Percentiles rank a stretch among this genome's conserved stretches.
These are phyloP conservation scores for Cnidoscolus chayamansa DNA, from an alignment of 441 rosid genomes.

Conservation along the genomic window DNA sequence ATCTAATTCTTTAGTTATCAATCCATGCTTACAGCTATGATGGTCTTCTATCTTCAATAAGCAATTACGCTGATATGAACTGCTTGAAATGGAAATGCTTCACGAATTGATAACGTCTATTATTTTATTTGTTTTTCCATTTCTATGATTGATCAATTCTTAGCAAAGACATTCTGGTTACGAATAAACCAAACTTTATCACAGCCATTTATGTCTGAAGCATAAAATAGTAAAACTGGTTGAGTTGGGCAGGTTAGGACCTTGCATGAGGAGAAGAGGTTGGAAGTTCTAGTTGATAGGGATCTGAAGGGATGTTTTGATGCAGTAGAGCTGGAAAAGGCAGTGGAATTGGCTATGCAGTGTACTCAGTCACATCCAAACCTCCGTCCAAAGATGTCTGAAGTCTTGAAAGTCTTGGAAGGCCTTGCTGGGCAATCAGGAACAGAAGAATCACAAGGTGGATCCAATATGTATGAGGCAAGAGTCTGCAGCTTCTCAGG, in stretches of 20 bases:
- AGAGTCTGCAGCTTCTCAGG: constrained; percentile 55
- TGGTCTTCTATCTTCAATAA: neutral
- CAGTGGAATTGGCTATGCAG: constrained; percentile 59
- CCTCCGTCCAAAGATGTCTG: constrained; percentile 74
- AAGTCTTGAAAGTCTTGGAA: constrained; percentile 62
- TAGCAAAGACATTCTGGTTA: neutral
- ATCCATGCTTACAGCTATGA: neutral
- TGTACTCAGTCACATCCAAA: constrained; percentile 70
- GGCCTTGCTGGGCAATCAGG: constrained; percentile 61
- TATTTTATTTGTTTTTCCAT: too few relatives aligned
- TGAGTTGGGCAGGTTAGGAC: constrained; percentile 59
- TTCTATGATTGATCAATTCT: too few relatives aligned
- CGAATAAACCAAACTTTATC: too few relatives aligned
- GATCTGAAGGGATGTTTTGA: constrained; percentile 75
- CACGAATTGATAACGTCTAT: neutral
- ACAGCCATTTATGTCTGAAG: neutral
- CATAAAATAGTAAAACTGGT: neutral
- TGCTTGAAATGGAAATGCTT: neutral
- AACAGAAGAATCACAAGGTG: constrained; percentile 41
- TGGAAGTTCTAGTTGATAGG: constrained; percentile 64
- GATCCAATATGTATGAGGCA: constrained; percentile 38
- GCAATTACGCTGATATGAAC: neutral
- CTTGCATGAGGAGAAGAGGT: constrained; percentile 63
- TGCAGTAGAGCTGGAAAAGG: constrained; percentile 53
- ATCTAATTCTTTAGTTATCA: neutral